Conservation (phyloP, 306 rosid genomes). For the Spatholobus suberectus region DNA sequence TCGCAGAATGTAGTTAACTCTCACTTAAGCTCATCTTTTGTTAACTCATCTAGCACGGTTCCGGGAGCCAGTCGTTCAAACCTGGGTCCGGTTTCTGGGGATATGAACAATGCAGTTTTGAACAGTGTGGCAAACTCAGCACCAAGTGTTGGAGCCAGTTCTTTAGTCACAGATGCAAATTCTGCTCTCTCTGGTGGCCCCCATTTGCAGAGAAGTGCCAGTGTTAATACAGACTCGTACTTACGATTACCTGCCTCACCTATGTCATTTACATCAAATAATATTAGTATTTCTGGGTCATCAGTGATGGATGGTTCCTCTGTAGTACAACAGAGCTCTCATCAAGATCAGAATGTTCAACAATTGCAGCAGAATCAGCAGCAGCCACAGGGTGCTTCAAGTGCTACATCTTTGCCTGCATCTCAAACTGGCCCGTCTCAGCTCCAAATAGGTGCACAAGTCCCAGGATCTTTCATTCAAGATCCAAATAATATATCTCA, state of each 20-base stretch:
- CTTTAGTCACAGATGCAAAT: constrained; percentile 98
- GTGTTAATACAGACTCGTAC: constrained; percentile 85
- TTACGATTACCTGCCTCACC: constrained; percentile 94
- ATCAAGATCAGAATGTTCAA: constrained; percentile 81
- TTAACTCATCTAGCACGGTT: constrained; percentile 76
- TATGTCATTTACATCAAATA: constrained; percentile 93
- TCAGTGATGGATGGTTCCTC: constrained; percentile 91
- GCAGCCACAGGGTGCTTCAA: constrained; percentile 72
- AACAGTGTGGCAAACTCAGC: constrained; percentile 90
- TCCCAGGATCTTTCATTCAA: constrained; percentile 71
- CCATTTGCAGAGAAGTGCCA: constrained; percentile 97
- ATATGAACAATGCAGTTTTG: constrained; percentile 79
- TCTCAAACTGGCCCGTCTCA: constrained; percentile 67
- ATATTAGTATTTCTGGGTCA: constrained; percentile 88
- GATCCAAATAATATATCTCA: constrained; percentile 77
- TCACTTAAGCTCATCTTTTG: constrained; percentile 85
- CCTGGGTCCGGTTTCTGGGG: constrained; percentile 87
- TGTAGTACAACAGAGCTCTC: constrained; percentile 84
- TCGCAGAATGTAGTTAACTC: constrained; percentile 79
- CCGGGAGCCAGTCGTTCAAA: constrained; percentile 84
- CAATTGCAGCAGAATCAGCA: constrained; percentile 77
- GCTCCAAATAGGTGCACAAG: constrained; percentile 65
- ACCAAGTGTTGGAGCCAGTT: constrained; percentile 96
- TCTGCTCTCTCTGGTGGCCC: constrained; percentile 95
- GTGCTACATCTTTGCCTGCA: constrained; percentile 66